These are phyloP conservation scores for Cordyceps pruinosa DNA, from an alignment of 2,329 filamentous ascomycete genomes.

Conservation along the genomic window DNA sequence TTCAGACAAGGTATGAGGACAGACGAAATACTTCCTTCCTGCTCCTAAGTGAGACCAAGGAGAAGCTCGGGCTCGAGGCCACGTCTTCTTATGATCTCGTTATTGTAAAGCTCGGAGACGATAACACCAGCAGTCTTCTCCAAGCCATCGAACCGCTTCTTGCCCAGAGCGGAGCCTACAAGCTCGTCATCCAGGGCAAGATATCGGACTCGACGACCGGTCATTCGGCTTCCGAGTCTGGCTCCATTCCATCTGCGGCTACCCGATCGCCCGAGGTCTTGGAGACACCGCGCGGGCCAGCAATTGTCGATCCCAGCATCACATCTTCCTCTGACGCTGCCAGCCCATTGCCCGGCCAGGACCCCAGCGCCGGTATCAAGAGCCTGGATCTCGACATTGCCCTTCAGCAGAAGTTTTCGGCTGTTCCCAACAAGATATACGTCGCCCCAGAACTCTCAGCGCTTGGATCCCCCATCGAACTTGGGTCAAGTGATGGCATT, in stretches of 20 bases:
- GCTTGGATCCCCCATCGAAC: background rate
- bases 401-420: background rate
- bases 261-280: background rate
- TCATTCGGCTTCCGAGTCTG: background rate
- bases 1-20: constrained; percentile 1
- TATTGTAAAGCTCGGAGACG: background rate
- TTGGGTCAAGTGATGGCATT: background rate
- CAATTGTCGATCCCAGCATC: background rate
- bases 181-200: background rate
- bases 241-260: background rate
- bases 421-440: background rate
- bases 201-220: background rate
- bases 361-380: background rate
- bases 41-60: background rate
- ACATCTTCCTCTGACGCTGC: background rate
- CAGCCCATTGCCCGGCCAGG: background rate
- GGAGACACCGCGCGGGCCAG: background rate
- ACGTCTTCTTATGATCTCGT: background rate
- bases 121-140: background rate
- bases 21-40: background rate
- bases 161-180: background rate
- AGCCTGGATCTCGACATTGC: background rate
- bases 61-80: background rate
- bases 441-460: background rate
- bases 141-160: background rate